Evolutionary conservation across 805 yeast genomes (phyloP), one percentile per base, ranked within the genome.

Genomic region (Candida berthetii): DNA sequence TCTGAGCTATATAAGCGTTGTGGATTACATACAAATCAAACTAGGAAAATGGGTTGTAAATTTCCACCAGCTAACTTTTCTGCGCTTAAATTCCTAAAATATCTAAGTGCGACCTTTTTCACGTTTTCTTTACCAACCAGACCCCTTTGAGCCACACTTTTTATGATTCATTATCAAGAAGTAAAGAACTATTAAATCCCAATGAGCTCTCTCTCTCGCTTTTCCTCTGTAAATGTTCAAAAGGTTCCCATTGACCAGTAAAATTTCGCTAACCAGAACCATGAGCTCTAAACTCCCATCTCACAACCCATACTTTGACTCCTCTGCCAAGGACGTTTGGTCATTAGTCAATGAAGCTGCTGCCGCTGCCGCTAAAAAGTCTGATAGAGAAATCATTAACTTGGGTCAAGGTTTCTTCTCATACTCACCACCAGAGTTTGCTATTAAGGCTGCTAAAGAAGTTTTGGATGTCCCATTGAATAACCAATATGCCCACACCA

Each of bases 341-440:
- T 75, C 95, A 2, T 67, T 93, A 49, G 86, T 95, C 63, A 93
- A 93, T 58, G 98, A 90, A 56, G 84, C 99, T 2, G 97, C 98
- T 0, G 95, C 95, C 3, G 78, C 77, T 4, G 89, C 95, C 13
- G 82, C 80, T 47, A 51, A 59, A 3, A 65, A 65, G 33, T 80
- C 78, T 36, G 89, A 88, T n/a, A 72, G 83, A 52, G 85, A 87
- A 40, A 79, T 91, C 42, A 82, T 83, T 46, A 93, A 93, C 54
- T 73, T 93, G 43, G 99, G 99, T 28, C 99, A 93, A 62, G 99
- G 99, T 2, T 93, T 93, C 65, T 93, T 93, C 69, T 88, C 96
- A 2, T 93, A 91, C 61, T 76, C 90, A 25, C 99, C 99, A 3
- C 99, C 99, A 1, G 76, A 80, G n/a, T 93, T 93, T 64, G 96